Percentiles rank a stretch among this genome's conserved stretches.
Conservation (phyloP, 805 yeast species). For the Blastobotrys terrestris region DNA sequence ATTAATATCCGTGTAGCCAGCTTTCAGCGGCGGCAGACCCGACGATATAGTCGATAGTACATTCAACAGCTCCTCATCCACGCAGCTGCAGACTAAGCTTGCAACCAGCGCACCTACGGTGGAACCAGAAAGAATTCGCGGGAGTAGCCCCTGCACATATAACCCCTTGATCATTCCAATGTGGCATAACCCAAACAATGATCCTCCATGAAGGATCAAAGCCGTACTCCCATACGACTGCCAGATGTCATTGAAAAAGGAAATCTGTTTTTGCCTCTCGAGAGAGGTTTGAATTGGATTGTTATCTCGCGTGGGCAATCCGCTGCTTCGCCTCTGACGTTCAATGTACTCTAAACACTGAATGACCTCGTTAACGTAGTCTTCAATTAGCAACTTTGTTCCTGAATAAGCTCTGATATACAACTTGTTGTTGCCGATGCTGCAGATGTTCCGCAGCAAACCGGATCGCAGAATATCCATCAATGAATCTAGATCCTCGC, state of each 20-base stretch:
- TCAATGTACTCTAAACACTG: conserved; percentile 58
- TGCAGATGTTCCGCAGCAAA: conserved; percentile 83
- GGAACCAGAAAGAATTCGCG: conserved; percentile 82
- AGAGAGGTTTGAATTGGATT: conserved; percentile 1
- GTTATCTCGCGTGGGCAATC: background rate
- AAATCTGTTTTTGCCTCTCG: conserved; percentile 48
- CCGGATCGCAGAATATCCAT: conserved; percentile 74
- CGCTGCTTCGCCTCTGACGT: conserved; percentile 25
- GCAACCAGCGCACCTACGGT: conserved; percentile 95
- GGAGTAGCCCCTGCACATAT: conserved; percentile 67
- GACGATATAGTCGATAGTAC: conserved; percentile 31
- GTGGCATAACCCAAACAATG: conserved; percentile 89
- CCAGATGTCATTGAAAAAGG: conserved; percentile 78
- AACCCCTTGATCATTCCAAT: conserved; percentile 85
- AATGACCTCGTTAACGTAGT: conserved; percentile 71
- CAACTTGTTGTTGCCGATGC: conserved; percentile 70
- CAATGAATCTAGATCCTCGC: conserved; percentile 50
- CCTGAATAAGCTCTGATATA: conserved; percentile 82
- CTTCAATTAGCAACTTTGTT: conserved; percentile 83
- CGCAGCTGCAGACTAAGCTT: conserved; percentile 68
- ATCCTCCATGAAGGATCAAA: conserved; percentile 87
- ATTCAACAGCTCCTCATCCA: conserved; percentile 54
- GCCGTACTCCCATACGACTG: conserved; percentile 91
- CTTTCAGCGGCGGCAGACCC: conserved; percentile 19
- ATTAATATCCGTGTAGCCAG: conserved; percentile 17